Conservation (phyloP, 352 stramenopile genomes). For the Globisporangium heterothallicum region DNA sequence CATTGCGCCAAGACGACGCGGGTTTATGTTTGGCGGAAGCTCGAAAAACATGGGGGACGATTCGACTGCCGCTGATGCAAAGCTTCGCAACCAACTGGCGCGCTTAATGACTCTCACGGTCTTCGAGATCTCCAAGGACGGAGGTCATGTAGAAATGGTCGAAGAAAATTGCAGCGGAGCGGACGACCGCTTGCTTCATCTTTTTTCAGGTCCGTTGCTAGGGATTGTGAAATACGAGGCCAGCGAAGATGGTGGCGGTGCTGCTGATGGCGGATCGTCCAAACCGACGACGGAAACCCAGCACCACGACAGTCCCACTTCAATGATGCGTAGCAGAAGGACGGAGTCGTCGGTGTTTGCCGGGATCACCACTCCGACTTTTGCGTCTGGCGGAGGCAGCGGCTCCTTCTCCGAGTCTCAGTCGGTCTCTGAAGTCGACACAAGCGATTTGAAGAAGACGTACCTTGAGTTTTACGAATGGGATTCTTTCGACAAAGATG, state of each 20-base stretch:
- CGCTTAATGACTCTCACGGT: conserved; percentile 32
- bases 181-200: conserved; percentile 56
- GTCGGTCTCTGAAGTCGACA: conserved; percentile 7
- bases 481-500: conserved; percentile 14
- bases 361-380: conserved; percentile 28
- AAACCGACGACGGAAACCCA: conserved; percentile 17
- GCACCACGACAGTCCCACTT: conserved; percentile 27
- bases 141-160: conserved; percentile 37
- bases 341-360: conserved; percentile 50
- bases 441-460: conserved; percentile 46
- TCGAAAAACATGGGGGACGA: conserved; percentile 29
- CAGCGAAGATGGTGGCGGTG: conserved; percentile 11
- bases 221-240: conserved; percentile 56
- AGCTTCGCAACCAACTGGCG: conserved; percentile 30
- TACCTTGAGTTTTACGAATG: conserved; percentile 78
- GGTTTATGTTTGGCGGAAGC: conserved; percentile 68
- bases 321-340: conserved; percentile 37
- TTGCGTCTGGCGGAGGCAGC: conserved; percentile 15
- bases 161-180: conserved; percentile 42
- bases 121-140: conserved; percentile 30
- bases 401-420: conserved; percentile 9
- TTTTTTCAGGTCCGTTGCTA: conserved; percentile 67
- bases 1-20: conserved; percentile 32
- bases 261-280: conserved; percentile 9
- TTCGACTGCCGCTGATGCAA: conserved; percentile 18